Base-by-base conservation (phyloP, 1,284 basidiomycete genomes). In the Pyrrhoderma noxium region DNA sequence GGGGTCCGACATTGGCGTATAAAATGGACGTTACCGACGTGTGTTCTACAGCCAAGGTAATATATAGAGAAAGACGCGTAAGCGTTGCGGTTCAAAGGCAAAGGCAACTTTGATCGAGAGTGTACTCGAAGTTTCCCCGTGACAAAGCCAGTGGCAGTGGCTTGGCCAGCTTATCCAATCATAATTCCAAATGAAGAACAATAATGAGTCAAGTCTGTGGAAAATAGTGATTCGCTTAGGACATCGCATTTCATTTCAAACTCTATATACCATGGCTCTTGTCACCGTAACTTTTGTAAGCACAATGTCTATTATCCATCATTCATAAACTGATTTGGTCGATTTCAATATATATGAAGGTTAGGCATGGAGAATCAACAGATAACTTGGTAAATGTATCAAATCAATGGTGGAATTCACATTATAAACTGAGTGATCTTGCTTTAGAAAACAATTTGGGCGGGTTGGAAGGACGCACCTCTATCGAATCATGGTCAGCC, bases 401-500 rank as follows among this genome's bases (percentile, higher is more conserved):
- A 16, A 40, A 22, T 22, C 18, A 14, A 1, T n/a, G n/a, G n/a
- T n/a, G n/a, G n/a, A n/a, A n/a, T n/a, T n/a, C n/a, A n/a, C n/a
- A n/a, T n/a, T 56, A 18, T 41, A 54, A 18, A 43, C 8, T 23
- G 27, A 25, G 21, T 37, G 39, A 41, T 18, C 25, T 41, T 45
- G 38, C 25, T 25, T 21, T 48, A 83, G 79, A 72, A 64, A 53
- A 61, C 67, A 1, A 61, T 80, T 5, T 93, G 90, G 90, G 89
- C 90, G 22, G 92, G 92, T 8, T 90, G 85, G 77, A 76, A 75
- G 54, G 89, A 95, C 66, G 81, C 91, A 1, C 80, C 87, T 0
- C 73, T 94, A 3, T 86, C 88, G 14, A 83, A 83, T 58, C 88
- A 93, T 65, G 92, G 91, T 85, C 61, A 65, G 74, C 67, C 14